Evolutionary conservation across 495 filamentous ascomycete genomes (phyloP), one percentile per base, ranked within the genome.

Genomic region (Penicillium desertorum): DNA sequence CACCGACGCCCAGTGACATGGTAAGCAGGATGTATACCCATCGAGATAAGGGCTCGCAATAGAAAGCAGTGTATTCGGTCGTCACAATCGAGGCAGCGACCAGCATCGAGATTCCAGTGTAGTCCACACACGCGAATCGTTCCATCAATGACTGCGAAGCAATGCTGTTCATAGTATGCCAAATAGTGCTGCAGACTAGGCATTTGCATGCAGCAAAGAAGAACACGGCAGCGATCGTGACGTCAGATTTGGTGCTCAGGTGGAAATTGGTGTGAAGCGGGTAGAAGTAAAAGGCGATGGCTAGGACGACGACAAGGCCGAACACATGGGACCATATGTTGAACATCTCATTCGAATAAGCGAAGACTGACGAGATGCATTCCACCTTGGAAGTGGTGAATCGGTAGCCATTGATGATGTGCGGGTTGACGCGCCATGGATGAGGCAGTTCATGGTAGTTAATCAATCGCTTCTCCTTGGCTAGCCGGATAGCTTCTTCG

Each of bases 91-190:
- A 96, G 22, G 94, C 90, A 9, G 94, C 95, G 45, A 99, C 93
- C 22, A 99, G 84, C 51, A 99, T 79, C 3, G 93, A 97, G 61
- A 99, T 99, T 27, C 95, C 95, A 0, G 92, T 97, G 73, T 99
- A 99, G 69, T 99, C 94, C 43, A 99, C 92, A 71, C 94, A 99
- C 39, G 95, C 95, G 63, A 98, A 97, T 53, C 91, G 86, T 67
- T 96, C 94, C 81, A 99, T 87, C 45, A 96, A 80, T 11, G 81
- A 85, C 65, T 95, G 88, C 44, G 95, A 87, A 45, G 93, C 88
- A 54, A 98, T 95, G 60, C 88, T 89, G 78, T 89, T 95, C 90
- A 99, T 97, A 14, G 93, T 96, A 77, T 99, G 94, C 94, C 93
- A 98, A 62, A 98, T 86, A 59, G 88, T 90, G 61, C 87, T 91